Percentiles rank a stretch among this genome's conserved stretches.
Evolutionary conservation across 2,329 filamentous ascomycete species (phyloP).

Genomic region (Chaetomium sp.): DNA sequence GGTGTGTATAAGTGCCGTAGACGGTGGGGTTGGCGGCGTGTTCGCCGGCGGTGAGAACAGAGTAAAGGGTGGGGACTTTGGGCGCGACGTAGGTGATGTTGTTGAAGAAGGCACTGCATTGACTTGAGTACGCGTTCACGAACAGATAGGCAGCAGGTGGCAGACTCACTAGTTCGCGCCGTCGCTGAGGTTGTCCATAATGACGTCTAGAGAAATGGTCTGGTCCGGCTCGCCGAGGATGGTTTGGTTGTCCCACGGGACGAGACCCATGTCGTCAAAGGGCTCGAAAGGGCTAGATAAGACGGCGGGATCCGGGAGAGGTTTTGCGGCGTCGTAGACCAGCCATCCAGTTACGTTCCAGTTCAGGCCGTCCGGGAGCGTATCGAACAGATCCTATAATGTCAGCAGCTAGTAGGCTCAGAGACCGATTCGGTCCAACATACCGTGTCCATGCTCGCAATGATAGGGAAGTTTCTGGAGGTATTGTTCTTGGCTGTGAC

Average conservation of each 20-base stretch:
- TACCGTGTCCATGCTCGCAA: slow-evolving; percentile 70
- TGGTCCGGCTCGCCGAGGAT: slow-evolving; percentile 64
- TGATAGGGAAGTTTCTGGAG: slow-evolving; percentile 65
- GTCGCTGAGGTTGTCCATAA: slow-evolving; percentile 68
- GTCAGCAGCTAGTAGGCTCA: slow-evolving; percentile 19
- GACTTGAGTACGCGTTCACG: not conserved
- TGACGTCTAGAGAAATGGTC: slow-evolving; percentile 63
- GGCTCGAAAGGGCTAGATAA: slow-evolving; percentile 62
- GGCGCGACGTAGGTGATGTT: slow-evolving; percentile 73
- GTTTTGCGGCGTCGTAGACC: slow-evolving; percentile 54
- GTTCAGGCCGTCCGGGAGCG: slow-evolving; percentile 67
- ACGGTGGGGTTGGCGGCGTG: slow-evolving; percentile 59
- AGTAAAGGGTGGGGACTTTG: slow-evolving; percentile 80
- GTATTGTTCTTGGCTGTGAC: slow-evolving; percentile 65
- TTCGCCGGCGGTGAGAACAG: slow-evolving; percentile 65
- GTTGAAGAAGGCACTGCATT: slow-evolving; percentile 64
- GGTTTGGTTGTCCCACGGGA: slow-evolving; percentile 66
- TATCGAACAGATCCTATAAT: slow-evolving; percentile 65
- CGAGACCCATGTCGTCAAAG: slow-evolving; percentile 73
- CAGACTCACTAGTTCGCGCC: slow-evolving; percentile 64
- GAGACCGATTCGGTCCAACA: slow-evolving; percentile 24
- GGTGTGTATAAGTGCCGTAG: slow-evolving; percentile 67
- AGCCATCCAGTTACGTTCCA: slow-evolving; percentile 69
- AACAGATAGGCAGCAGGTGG: not conserved
- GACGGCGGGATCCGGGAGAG: slow-evolving; percentile 53